phyloP scores from a whole-genome alignment of 495 filamentous ascomycete genomes.

The Podospora conica region DNA sequence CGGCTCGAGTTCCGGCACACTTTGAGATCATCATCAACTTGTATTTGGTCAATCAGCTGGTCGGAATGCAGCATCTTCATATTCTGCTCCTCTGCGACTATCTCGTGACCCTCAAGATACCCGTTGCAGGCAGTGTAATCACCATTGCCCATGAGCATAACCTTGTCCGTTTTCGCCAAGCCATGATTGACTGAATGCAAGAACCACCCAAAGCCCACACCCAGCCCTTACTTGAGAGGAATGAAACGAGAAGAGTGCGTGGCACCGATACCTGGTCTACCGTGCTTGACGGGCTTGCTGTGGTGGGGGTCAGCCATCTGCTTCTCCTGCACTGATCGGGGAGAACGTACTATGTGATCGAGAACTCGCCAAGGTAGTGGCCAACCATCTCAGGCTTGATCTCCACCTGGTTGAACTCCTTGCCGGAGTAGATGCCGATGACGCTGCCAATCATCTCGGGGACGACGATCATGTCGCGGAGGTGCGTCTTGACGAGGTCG shows the following conservation, averaged over 20 bases:
- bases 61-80: slow-evolving; percentile 23
- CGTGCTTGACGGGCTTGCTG: slow-evolving; percentile 99
- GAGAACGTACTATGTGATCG: slow-evolving; percentile 89
- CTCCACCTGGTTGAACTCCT: slow-evolving; percentile 99
- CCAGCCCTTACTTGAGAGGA: slow-evolving; percentile 81
- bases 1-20: neutral
- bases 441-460: slow-evolving; percentile 99
- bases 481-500: slow-evolving; percentile 97
- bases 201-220: slow-evolving; percentile 31
- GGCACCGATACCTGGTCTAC: slow-evolving; percentile 99
- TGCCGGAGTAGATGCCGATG: slow-evolving; percentile 98
- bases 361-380: slow-evolving; percentile 98
- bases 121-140: slow-evolving; percentile 22
- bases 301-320: slow-evolving; percentile 35
- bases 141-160: slow-evolving; percentile 30
- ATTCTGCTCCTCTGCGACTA: slow-evolving; percentile 25
- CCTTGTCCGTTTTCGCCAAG: slow-evolving; percentile 37
- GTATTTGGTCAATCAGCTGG: slow-evolving; percentile 5
- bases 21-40: neutral
- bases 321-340: neutral
- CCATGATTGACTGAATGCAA: slow-evolving; percentile 39
- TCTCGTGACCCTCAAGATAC: slow-evolving; percentile 31
- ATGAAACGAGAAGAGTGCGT: slow-evolving; percentile 99
- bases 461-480: slow-evolving; percentile 99
- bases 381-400: slow-evolving; percentile 99